Evolutionary conservation across 257 asterid genomes (phyloP), one percentile per base, ranked within the genome.

Genomic region (Solanum pimpinellifolium): DNA sequence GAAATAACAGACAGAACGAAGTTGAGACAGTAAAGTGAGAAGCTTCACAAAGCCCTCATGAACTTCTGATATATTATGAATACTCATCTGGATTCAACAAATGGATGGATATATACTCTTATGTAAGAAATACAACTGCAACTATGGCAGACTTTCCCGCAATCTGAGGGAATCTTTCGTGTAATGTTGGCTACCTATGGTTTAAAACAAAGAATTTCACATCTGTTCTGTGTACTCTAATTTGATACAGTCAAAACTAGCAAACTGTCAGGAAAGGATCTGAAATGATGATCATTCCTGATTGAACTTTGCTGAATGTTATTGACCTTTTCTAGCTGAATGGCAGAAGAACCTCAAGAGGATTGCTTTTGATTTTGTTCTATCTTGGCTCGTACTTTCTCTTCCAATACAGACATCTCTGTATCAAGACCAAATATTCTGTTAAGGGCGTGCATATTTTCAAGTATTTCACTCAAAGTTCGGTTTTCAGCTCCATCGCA

Each of bases 391-490:
- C 94, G 90, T 74, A 93, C 89, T 89, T 95, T 94, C 92, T 93
- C 90, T 93, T 94, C 98, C 92, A 96, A 86, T 85, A 93, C 87
- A 15, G 98, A 91, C 27, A 87, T 90, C 72, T 93, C 96, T 4
- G 94, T 91, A 65, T 93, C 98, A 35, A 96, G 99, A 39, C 91
- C 90, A 88, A 92, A 96, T 87, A 94, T 91, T 86, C 98, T 92
- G 87, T 94, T 96, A 21, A 96, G 96, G 33, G 97, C 98, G 18
- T 93, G 93, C 98, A 95, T 93, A 44, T 96, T 96, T 25, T 92
- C 98, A 88, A 95, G 88, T 76, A 92, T 91, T 83, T 94, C 98
- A 4, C 70, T 89, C 86, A 93, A 90, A 42, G 88, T 35, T 46
- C 98, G 91, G 77, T 91, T 88, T 46, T 91, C 98, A 18, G 65